Evolutionary conservation across 2,329 filamentous ascomycete genomes (phyloP).

Genomic region (Neoascochyta sp.): DNA sequence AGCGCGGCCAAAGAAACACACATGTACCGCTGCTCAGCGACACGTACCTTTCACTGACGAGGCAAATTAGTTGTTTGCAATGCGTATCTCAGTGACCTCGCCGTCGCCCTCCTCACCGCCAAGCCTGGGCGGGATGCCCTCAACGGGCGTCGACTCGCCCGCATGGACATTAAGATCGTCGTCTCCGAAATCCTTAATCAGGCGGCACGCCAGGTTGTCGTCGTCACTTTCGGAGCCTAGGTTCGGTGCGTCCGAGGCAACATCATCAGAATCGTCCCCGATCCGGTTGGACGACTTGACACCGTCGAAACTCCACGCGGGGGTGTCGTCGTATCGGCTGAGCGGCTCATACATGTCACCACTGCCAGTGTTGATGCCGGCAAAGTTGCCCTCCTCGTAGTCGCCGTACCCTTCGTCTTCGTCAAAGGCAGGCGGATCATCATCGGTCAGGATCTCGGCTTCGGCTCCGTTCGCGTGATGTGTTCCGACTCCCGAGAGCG

Average conservation of each 20-base stretch:
- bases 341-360: conserved; percentile 9
- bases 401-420: conserved; percentile 23
- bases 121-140: conserved; percentile 13
- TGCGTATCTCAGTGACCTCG: conserved; percentile 20
- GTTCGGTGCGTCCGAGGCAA: conserved; percentile 20
- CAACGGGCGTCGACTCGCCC: conserved; percentile 20
- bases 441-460: conserved; percentile 31
- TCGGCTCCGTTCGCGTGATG: conserved; percentile 33
- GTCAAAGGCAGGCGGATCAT: conserved; percentile 14
- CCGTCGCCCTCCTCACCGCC: conserved; percentile 15
- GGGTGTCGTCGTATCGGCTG: conserved; percentile 6
- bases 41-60: no score
- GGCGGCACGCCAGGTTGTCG: conserved; percentile 14
- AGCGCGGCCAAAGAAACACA: no score
- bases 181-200: conserved; percentile 34
- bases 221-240: conserved; percentile 17
- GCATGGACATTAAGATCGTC: conserved; percentile 11
- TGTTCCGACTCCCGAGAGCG: conserved; percentile 30
- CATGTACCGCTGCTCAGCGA: no score
- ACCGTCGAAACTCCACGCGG: conserved; percentile 23
- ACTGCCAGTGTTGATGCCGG: conserved; percentile 6
- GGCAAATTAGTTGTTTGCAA: no score
- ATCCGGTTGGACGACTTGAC: conserved; percentile 3
- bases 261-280: conserved; percentile 16
- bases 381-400: conserved; percentile 17